Conservation (phyloP, 2,329 filamentous ascomycete genomes). For the Penicillium hordei region DNA sequence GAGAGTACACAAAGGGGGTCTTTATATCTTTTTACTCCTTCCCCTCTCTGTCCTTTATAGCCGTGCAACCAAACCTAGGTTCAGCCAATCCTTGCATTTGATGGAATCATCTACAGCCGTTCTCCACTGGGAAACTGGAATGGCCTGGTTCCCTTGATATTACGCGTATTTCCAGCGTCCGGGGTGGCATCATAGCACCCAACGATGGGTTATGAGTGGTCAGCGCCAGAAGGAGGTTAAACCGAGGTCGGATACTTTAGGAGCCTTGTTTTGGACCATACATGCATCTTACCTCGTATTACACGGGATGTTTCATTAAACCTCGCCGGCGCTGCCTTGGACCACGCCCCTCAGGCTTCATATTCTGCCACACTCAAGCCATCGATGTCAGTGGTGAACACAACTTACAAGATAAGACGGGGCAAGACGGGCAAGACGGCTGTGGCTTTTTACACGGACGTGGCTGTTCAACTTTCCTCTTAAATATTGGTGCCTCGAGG, state of each 20-base stretch:
- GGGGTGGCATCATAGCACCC: constrained; percentile 21
- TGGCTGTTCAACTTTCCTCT: not conserved
- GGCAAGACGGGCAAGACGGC: not conserved
- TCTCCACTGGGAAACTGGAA: not conserved
- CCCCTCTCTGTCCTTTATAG: not conserved
- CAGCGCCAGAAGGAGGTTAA: not conserved
- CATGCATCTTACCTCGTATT: constrained; percentile 18
- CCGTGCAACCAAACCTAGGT: not conserved
- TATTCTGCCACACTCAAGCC: constrained; percentile 5
- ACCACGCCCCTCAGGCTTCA: not conserved
- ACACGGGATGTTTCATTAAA: constrained; percentile 5
- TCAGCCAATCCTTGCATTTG: constrained; percentile 3
- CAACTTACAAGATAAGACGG: not conserved
- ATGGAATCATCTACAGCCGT: not conserved
- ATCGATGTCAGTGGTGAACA: constrained; percentile 19
- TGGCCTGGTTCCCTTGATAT: not conserved
- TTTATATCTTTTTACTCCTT: constrained; percentile 8
- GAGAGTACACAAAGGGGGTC: constrained; percentile 1
- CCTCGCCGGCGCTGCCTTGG: constrained; percentile 1
- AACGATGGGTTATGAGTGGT: constrained; percentile 9
- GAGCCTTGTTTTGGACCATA: constrained; percentile 8
- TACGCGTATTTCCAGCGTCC: constrained; percentile 2
- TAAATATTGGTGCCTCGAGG: not conserved
- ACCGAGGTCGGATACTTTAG: constrained; percentile 8
- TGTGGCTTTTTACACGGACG: constrained; percentile 4